These are phyloP conservation scores for Piloderma croceum DNA, from an alignment of 768 basidiomycete genomes.

Conservation along the genomic window DNA sequence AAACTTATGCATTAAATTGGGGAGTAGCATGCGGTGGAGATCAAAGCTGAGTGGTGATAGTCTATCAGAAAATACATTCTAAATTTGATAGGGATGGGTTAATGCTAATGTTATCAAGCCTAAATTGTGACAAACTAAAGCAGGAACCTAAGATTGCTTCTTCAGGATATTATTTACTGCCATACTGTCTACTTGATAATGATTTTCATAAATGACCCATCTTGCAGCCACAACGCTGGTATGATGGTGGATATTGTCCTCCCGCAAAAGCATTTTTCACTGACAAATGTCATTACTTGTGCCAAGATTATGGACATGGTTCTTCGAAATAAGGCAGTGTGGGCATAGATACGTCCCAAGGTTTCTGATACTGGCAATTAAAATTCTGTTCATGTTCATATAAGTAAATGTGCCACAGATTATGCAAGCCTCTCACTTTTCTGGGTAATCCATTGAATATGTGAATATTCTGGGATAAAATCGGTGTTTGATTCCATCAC, in stretches of 20 bases:
- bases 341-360: constrained; percentile 37
- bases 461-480: constrained; percentile 30
- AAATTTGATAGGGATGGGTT: background rate
- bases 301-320: constrained; percentile 26
- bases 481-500: constrained; percentile 26
- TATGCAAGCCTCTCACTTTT: constrained; percentile 27
- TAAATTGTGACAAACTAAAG: constrained; percentile 15
- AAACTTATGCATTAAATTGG: constrained; percentile 37
- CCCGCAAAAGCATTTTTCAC: constrained; percentile 4
- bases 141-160: constrained; percentile 25
- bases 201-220: constrained; percentile 23
- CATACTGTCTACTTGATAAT: constrained; percentile 19
- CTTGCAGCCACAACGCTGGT: constrained; percentile 12
- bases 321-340: constrained; percentile 27
- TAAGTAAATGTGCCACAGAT: background rate
- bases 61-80: constrained; percentile 33
- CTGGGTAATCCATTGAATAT: constrained; percentile 36
- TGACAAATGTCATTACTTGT: constrained; percentile 14
- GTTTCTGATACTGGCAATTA: constrained; percentile 33
- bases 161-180: constrained; percentile 23
- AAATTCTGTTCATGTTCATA: constrained; percentile 26
- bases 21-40: constrained; percentile 22
- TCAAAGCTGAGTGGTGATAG: constrained; percentile 18
- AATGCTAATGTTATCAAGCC: background rate
- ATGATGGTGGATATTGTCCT: constrained; percentile 8